phyloP scores from a whole-genome alignment of 257 asterid genomes.

The Solanum pinnatisectum region DNA sequence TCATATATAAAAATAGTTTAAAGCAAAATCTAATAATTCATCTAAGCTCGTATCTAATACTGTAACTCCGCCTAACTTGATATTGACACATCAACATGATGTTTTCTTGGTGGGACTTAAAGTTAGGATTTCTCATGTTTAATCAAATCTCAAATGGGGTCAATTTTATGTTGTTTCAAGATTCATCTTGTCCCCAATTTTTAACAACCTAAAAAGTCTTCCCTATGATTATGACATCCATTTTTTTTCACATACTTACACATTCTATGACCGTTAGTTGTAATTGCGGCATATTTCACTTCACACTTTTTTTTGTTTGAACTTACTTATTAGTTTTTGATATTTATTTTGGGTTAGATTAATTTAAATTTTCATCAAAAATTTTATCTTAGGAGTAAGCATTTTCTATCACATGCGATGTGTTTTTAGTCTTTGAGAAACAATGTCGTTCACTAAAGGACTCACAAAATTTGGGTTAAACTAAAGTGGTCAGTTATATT shows the following conservation, averaged over 20 bases:
- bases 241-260: background rate
- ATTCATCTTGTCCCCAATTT: constrained; percentile 4
- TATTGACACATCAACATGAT: background rate
- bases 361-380: background rate
- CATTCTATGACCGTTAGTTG: background rate
- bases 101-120: background rate
- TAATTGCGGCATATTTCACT: background rate
- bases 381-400: background rate
- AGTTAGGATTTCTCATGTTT: background rate
- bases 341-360: too few relatives aligned
- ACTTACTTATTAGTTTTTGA: rapidly evolving
- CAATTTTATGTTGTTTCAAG: constrained; percentile 1
- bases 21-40: background rate
- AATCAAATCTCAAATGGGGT: constrained; percentile 10
- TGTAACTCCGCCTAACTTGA: background rate
- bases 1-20: background rate
- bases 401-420: background rate
- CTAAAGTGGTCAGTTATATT: background rate
- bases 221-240: constrained; percentile 1
- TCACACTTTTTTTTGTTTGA: background rate
- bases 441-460: too few relatives aligned
- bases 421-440: background rate
- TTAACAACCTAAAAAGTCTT: background rate
- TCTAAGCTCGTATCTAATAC: background rate
- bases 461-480: background rate